phyloP scores from a whole-genome alignment of 2,329 filamentous ascomycete genomes.

The Cercospora zeina region DNA sequence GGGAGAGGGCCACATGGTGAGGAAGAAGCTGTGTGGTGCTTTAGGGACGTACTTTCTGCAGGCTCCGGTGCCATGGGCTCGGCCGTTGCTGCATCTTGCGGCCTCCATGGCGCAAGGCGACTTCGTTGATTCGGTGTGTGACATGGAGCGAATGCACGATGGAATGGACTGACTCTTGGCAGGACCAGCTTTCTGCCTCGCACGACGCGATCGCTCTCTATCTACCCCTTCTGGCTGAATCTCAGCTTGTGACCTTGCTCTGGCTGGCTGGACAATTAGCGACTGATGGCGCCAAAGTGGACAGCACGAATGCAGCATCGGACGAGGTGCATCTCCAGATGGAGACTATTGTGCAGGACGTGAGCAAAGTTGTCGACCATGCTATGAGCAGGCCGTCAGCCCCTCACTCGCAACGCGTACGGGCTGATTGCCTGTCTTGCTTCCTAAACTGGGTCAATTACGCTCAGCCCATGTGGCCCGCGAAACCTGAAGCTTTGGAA shows the following conservation, averaged over 20 bases:
- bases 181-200: conserved; percentile 43
- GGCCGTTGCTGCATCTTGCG: conserved; percentile 52
- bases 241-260: conserved; percentile 59
- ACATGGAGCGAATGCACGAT: neutral
- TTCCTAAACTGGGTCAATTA: conserved; percentile 68
- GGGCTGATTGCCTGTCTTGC: conserved; percentile 38
- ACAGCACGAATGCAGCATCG: conserved; percentile 41
- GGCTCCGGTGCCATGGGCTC: conserved; percentile 66
- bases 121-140: neutral
- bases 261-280: conserved; percentile 66
- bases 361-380: conserved; percentile 49
- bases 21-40: conserved; percentile 74
- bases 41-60: conserved; percentile 74
- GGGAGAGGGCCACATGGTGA: conserved; percentile 60
- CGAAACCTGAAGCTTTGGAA: conserved; percentile 58
- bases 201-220: conserved; percentile 50
- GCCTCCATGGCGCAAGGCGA: conserved; percentile 33
- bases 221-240: conserved; percentile 50
- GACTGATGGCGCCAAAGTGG: conserved; percentile 68
- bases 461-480: conserved; percentile 63
- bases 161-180: neutral
- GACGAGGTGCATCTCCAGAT: conserved; percentile 46
- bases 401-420: conserved; percentile 17
- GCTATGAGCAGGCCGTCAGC: conserved; percentile 20
- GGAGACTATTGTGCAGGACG: conserved; percentile 53